Evolutionary conservation across 179 eudicot genomes (phyloP), one percentile per base, ranked within the genome.

Genomic region (Beta macrorhiza): DNA sequence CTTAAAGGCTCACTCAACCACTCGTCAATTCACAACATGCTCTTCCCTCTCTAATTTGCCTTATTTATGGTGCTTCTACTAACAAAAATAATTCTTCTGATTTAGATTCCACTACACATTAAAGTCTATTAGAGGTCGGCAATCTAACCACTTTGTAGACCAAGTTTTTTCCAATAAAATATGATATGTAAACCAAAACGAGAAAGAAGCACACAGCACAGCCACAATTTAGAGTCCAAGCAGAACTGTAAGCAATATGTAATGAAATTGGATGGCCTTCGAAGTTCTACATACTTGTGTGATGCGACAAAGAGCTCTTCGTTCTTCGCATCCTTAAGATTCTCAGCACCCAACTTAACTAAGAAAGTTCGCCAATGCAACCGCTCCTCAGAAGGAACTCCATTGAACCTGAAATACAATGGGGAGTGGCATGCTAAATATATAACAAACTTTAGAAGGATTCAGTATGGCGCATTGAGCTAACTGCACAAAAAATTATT

Each of bases 231-330:
- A 25, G 44, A 52, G 52, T 17, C 0, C 7, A 17, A 67, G 37
- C 67, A 75, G 5, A 72, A 57, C 37, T 16, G 16, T 52, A 73
- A 65, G 75, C 75, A 44, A 49, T 2, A 59, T 80, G 19, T 22
- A 5, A 20, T 32, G 22, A 47, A 42, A 1, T 42, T 4, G 52
- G 32, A 7, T 1, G 42, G 52, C 7, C 67, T 4, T 49, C 56
- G 15, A 76, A 19, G 67, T n/a, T 37, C 65, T 29, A 85, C 94
- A 78, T 88, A 96, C 99, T 96, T 96, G 90, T 96, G 99, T 86
- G 93, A 90, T 75, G 99, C 99, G 73, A 96, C 97, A 82, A 94
- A 92, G 64, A 96, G 99, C 85, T 96, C 99, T 82, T 96, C 99
- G 73, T 87, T 92, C 83, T 91, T 96, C 45, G 92, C 97, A 78